These are phyloP conservation scores for Alisma plantagoaquatica DNA, from an alignment of 106 monocot genomes.

Conservation along the genomic window DNA sequence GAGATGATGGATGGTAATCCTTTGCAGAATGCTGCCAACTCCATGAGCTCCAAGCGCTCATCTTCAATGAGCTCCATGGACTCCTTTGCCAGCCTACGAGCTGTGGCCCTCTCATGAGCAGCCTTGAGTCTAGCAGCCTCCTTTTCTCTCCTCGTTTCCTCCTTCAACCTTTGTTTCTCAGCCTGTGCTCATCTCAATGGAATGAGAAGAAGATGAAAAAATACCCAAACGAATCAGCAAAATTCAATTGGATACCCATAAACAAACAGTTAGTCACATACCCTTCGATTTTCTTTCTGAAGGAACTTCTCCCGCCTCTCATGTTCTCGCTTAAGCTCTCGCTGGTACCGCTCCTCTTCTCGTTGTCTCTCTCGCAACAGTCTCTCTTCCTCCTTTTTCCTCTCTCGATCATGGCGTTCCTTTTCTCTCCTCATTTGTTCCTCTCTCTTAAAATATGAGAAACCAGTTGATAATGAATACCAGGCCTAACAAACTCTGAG, in stretches of 20 bases:
- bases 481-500: too few species aligned
- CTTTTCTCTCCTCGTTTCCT: slow-evolving; percentile 76
- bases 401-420: slow-evolving; percentile 90
- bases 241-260: too few species aligned
- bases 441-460: slow-evolving; percentile 39
- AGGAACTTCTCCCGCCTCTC: slow-evolving; percentile 87
- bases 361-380: slow-evolving; percentile 84
- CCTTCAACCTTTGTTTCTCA: slow-evolving; percentile 82
- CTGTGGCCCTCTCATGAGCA: slow-evolving; percentile 82
- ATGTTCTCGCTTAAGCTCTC: slow-evolving; percentile 74
- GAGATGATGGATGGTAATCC: slow-evolving; percentile 63
- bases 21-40: slow-evolving; percentile 75
- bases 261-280: slow-evolving; percentile 30
- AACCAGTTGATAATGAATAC: slow-evolving; percentile 6
- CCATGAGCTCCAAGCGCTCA: slow-evolving; percentile 97
- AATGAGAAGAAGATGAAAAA: too few species aligned
- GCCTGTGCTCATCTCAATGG: too few species aligned
- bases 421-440: slow-evolving; percentile 89
- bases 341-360: slow-evolving; percentile 68
- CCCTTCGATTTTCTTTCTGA: slow-evolving; percentile 63
- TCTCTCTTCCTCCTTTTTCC: slow-evolving; percentile 92
- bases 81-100: slow-evolving; percentile 84
- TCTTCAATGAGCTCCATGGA: slow-evolving; percentile 94
- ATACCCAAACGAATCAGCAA: too few species aligned
- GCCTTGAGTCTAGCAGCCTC: slow-evolving; percentile 90